Percentiles rank a stretch among this genome's conserved stretches.
Conservation (phyloP, 2,329 filamentous ascomycete genomes). For the Chaetomiaceae sp. region DNA sequence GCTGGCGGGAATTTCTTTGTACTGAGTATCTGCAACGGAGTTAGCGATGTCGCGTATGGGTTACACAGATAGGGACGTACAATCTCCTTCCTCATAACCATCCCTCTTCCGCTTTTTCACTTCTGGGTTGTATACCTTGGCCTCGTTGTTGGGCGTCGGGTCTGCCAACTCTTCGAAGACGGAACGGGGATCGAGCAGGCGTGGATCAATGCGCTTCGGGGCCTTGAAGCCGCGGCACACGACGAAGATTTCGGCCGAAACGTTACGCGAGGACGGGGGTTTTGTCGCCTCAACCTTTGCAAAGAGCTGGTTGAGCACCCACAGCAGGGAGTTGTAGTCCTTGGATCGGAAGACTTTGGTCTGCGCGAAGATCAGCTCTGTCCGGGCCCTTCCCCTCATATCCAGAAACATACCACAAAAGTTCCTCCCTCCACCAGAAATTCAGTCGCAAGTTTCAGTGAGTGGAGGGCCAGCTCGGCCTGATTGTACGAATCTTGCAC, state of each 20-base stretch:
- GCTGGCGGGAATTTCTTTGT: constrained; percentile 81
- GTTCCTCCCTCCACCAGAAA: constrained; percentile 85
- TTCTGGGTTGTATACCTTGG: constrained; percentile 96
- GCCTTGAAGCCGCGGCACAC: constrained; percentile 95
- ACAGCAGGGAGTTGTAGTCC: constrained; percentile 91
- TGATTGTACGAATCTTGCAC: constrained; percentile 98
- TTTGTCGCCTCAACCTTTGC: constrained; percentile 95
- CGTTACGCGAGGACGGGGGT: constrained; percentile 89
- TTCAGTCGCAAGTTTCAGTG: constrained; percentile 89
- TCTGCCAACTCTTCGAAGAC: constrained; percentile 92
- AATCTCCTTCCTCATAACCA: constrained; percentile 96
- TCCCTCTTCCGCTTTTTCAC: constrained; percentile 96
- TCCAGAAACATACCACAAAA: constrained; percentile 56
- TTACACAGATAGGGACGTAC: constrained; percentile 3
- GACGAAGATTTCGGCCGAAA: constrained; percentile 97
- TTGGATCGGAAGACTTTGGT: constrained; percentile 98
- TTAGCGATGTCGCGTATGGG: neutral
- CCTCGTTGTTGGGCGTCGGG: constrained; percentile 87
- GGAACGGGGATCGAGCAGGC: constrained; percentile 80
- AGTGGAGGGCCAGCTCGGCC: constrained; percentile 84
- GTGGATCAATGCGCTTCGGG: constrained; percentile 86
- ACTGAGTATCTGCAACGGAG: constrained; percentile 58
- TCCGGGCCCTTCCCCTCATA: neutral
- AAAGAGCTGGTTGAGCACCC: constrained; percentile 98
- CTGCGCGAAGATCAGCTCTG: constrained; percentile 4